These are phyloP conservation scores for Pseudonectria buxi DNA, from an alignment of 2,329 filamentous ascomycete genomes.

Conservation along the genomic window DNA sequence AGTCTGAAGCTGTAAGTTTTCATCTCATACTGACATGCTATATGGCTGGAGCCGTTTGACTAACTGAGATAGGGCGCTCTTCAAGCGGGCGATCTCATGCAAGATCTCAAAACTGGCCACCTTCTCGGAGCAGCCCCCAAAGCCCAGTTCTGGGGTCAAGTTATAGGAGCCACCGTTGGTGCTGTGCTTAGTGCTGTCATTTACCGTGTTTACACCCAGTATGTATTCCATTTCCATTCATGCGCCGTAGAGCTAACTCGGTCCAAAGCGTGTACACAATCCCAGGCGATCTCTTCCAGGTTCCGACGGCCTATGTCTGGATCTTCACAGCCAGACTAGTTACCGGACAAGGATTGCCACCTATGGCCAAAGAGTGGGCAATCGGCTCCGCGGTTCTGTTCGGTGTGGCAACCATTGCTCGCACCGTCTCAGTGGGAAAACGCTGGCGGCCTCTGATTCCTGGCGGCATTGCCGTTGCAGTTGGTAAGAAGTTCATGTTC, in stretches of 20 bases:
- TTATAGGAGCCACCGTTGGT: constrained; percentile 81
- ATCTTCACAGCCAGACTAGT: constrained; percentile 92
- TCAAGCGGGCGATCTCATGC: constrained; percentile 93
- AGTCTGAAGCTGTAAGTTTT: constrained; percentile 36
- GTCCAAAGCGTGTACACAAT: constrained; percentile 77
- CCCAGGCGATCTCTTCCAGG: constrained; percentile 83
- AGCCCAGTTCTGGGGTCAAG: constrained; percentile 93
- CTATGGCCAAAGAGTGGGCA: constrained; percentile 77
- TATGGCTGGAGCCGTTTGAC: too few relatives aligned
- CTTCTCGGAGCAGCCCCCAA: constrained; percentile 85
- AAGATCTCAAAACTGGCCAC: constrained; percentile 95
- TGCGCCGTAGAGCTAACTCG: too few relatives aligned
- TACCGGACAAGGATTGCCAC: constrained; percentile 79
- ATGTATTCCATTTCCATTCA: constrained; percentile 15
- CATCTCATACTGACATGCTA: constrained; percentile 4
- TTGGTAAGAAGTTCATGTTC: constrained; percentile 47
- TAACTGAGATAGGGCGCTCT: constrained; percentile 65
- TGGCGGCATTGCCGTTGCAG: constrained; percentile 90
- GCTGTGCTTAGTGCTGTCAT: constrained; percentile 80
- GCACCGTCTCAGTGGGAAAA: constrained; percentile 51
- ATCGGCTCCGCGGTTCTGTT: constrained; percentile 69
- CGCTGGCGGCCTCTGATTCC: constrained; percentile 73
- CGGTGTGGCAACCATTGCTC: constrained; percentile 59
- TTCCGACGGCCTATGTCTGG: constrained; percentile 94
- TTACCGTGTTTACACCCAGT: constrained; percentile 77